Base-by-base conservation (phyloP, 2,329 filamentous ascomycete genomes). In the Diaporthe australafricana region DNA sequence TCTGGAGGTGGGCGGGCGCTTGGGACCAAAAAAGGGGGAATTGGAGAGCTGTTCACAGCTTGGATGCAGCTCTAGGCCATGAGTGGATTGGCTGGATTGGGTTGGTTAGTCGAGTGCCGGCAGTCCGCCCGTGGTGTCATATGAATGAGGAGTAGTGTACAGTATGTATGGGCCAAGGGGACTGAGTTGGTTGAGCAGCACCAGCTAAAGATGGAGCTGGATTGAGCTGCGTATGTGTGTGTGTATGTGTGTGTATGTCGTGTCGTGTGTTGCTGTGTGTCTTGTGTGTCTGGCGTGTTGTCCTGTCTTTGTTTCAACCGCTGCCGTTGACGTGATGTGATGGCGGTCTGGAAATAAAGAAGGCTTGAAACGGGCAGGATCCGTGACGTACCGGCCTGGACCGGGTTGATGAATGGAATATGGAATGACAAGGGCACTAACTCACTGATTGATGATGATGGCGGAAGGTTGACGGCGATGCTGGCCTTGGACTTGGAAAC, bases 51-150 rank as follows among this genome's bases (percentile, higher is more conserved):
- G 71, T 56, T 57, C 57, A 68, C 62, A 71, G 70, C 70, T 68
- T 56, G 55, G 32, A 48, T 68, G 57, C 50, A 66, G 67, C 48
- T 72, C 70, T 50, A 72, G 71, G 67, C 71, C 71, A 70, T 72
- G 50, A 50, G 68, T 52, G 60, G 32, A 53, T 56, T 53, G 57
- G 55, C 56, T 57, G 52, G 57, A 42, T 45, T 56, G 53, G 53
- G 56, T 42, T 69, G 47, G 22, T 38, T 48, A 60, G 55, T 69
- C 42, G 53, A 52, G 25, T 69, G 45, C 60, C 60, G 60, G 60
- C 45, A 65, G 60, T 50, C 45, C 45, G 60, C 22, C 60, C 30
- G 60, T 50, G 42, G 9, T 48, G 60, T 63, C 57, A 63, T 63
- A 38, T 40, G 38, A 40, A 40, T 40, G 17, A 3, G 25, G 40